These are phyloP conservation scores for Vishniacozyma victoriae DNA, from an alignment of 768 basidiomycete genomes.

Conservation along the genomic window DNA sequence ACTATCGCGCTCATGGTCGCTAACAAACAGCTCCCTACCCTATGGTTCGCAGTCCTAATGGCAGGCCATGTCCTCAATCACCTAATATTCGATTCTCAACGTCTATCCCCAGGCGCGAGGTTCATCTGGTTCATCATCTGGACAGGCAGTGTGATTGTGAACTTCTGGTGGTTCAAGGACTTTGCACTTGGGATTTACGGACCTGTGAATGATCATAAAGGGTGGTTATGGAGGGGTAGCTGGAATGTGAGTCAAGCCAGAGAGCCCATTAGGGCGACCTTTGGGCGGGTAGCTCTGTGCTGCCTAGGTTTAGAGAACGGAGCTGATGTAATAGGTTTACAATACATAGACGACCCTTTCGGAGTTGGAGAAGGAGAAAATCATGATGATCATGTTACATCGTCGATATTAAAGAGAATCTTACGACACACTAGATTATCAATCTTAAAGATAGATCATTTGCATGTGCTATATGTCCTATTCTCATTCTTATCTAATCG, in stretches of 20 bases:
- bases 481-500: too few relatives aligned
- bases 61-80: slow-evolving; percentile 85
- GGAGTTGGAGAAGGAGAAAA: too few relatives aligned
- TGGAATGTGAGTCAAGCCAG: slow-evolving; percentile 46
- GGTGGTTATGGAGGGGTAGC: slow-evolving; percentile 69
- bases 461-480: too few relatives aligned
- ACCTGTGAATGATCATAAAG: slow-evolving; percentile 70
- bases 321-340: too few relatives aligned
- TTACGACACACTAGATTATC: too few relatives aligned
- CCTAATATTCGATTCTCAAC: slow-evolving; percentile 70
- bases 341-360: too few relatives aligned
- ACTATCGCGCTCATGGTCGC: not conserved
- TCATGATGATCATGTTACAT: too few relatives aligned
- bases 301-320: too few relatives aligned
- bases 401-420: too few relatives aligned
- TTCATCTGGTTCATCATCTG: slow-evolving; percentile 63
- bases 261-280: not conserved
- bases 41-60: slow-evolving; percentile 96
- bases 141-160: slow-evolving; percentile 58
- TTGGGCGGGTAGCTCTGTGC: too few relatives aligned
- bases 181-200: slow-evolving; percentile 90
- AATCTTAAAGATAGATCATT: too few relatives aligned
- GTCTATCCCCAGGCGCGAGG: slow-evolving; percentile 56
- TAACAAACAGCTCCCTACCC: slow-evolving; percentile 67
- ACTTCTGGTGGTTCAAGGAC: slow-evolving; percentile 92